Conservation (phyloP, 805 yeast species). For the Pichia ethanolica region DNA sequence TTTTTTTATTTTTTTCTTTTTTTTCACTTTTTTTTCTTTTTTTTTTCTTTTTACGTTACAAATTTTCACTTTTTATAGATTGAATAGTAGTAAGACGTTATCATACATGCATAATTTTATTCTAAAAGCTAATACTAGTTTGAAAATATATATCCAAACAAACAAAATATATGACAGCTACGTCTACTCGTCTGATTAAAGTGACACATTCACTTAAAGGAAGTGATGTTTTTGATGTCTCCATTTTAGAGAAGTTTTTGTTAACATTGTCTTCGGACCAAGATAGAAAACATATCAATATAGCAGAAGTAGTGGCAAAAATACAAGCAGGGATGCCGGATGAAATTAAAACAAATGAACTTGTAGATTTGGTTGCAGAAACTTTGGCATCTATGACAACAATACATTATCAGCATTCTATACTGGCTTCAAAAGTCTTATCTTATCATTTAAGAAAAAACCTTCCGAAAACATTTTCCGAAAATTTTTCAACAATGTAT, state of each 20-base stretch:
- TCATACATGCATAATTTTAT: too few relatives aligned
- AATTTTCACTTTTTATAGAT: too few relatives aligned
- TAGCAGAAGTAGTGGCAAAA: slow-evolving; percentile 39
- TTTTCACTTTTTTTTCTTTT: not conserved
- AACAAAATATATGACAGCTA: not conserved
- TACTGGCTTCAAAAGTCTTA: slow-evolving; percentile 86
- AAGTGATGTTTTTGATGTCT: slow-evolving; percentile 7
- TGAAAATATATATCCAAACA: too few relatives aligned
- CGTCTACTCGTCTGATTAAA: not conserved
- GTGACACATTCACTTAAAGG: not conserved
- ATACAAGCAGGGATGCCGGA: slow-evolving; percentile 44
- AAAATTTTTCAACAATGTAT: slow-evolving; percentile 40
- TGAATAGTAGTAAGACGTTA: too few relatives aligned
- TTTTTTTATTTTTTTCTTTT: not conserved
- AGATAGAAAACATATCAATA: slow-evolving; percentile 35
- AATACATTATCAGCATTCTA: slow-evolving; percentile 87
- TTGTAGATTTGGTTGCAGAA: slow-evolving; percentile 61
- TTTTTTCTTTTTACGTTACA: too few relatives aligned
- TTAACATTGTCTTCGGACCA: slow-evolving; percentile 25
- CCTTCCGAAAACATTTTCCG: slow-evolving; percentile 70
- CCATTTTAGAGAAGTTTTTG: slow-evolving; percentile 9
- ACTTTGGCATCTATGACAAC: slow-evolving; percentile 94
- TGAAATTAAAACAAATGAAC: slow-evolving; percentile 37
- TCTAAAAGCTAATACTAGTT: too few relatives aligned
- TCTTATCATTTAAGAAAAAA: slow-evolving; percentile 77